Base-by-base conservation (phyloP, 2,329 filamentous ascomycete genomes). In the Botrytis fabae region DNA sequence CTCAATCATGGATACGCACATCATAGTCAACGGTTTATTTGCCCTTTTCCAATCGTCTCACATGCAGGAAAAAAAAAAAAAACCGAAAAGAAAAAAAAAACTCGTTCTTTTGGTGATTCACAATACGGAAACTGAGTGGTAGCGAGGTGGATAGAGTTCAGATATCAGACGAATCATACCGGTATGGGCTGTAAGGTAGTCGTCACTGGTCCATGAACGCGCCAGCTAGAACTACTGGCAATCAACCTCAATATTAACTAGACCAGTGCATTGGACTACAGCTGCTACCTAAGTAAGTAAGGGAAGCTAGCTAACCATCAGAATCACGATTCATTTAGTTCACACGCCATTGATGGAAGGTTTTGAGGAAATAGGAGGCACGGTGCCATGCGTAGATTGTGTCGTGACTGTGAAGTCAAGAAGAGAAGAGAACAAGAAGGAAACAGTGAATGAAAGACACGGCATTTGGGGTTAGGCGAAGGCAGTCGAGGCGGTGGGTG, bases 121-220 rank as follows among this genome's bases (percentile, higher is more conserved):
- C 25, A 48, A 68, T 57, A 54, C 51, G 51, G 51, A 54, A 14
- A 54, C 2, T 28, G 10, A 28, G 51, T 54, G 51, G 51, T 54
- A 54, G 51, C n/a, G n/a, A 28, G 64, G 64, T 68, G 64, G 46
- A 28, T 42, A 48, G 10, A n/a, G 25, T 28, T 68, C 32, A 14
- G 46, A 68, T 46, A 66, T 66, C 64, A 66, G 64, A 66, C 64
- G 64, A 66, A 66, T 66, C 22, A 35, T 28, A 28, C 25, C 25
- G 25, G 48, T 51, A 51, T 51, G 48, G 12, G 14, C 48, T 4
- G 25, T n/a, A 51, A 54, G 8, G 25, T 63, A 28, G 64, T 68
- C 51, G 25, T 22, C 46, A 32, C 35, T 68, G 48, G 64, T 35
- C 42, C 2, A 38, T 10, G 46, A 68, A 57, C 46, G 64, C 44